phyloP scores from a whole-genome alignment of 495 filamentous ascomycete genomes.

The Gamarada debralockiae region DNA sequence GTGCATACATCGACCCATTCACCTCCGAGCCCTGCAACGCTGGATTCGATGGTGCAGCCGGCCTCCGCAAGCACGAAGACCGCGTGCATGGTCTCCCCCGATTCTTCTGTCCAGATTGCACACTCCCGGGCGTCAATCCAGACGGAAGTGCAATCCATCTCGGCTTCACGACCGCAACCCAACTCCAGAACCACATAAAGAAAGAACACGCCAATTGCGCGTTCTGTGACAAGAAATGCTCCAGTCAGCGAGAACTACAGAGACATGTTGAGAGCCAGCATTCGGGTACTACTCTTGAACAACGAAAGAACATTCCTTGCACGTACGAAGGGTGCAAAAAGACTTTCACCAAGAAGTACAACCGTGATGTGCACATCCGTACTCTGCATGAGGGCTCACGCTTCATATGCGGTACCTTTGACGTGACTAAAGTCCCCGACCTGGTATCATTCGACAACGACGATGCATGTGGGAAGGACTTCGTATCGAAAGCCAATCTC shows the following conservation, averaged over 20 bases:
- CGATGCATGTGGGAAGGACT: constrained; percentile 64
- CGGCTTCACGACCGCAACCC: constrained; percentile 66
- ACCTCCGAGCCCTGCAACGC: constrained; percentile 57
- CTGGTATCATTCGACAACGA: constrained; percentile 60
- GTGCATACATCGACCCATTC: constrained; percentile 50
- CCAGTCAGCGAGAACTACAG: constrained; percentile 55
- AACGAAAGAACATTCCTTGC: constrained; percentile 61
- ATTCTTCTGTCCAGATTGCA: constrained; percentile 72
- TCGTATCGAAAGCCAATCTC: constrained; percentile 66
- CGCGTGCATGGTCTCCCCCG: constrained; percentile 62
- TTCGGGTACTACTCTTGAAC: constrained; percentile 54
- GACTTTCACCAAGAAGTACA: constrained; percentile 72
- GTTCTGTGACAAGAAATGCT: constrained; percentile 64
- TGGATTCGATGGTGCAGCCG: constrained; percentile 66
- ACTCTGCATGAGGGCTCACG: constrained; percentile 66
- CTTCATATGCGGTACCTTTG: constrained; percentile 69
- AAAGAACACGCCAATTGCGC: constrained; percentile 69
- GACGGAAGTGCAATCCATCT: constrained; percentile 30
- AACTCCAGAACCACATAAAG: constrained; percentile 68
- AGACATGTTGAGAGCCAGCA: constrained; percentile 69
- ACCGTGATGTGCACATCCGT: constrained; percentile 73
- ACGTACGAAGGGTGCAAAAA: constrained; percentile 60
- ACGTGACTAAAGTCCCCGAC: constrained; percentile 53
- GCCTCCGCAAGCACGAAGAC: constrained; percentile 67
- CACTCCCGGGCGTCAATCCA: constrained; percentile 9